A percentile compares a stretch with the other conserved stretches of the same genome.
Evolutionary conservation across 306 rosid genomes (phyloP).

Genomic region (Cicer judaicum): DNA sequence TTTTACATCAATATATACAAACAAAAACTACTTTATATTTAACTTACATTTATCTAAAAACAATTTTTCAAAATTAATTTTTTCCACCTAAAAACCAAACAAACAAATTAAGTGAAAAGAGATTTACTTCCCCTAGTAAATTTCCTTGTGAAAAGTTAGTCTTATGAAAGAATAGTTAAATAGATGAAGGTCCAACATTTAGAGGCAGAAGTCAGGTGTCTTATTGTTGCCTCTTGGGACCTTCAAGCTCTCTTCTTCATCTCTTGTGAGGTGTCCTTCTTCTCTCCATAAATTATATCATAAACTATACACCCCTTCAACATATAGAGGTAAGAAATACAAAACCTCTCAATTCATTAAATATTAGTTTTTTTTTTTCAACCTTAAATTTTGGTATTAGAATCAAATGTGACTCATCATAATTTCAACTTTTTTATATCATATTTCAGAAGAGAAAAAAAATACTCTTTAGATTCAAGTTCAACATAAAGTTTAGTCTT

Average conservation of each 20-base stretch:
- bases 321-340: constrained; percentile 44
- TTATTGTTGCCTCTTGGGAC: constrained; percentile 44
- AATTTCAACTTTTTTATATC: constrained; percentile 33
- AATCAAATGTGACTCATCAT: constrained; percentile 13
- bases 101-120: too few species aligned
- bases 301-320: constrained; percentile 33
- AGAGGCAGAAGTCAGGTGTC: constrained; percentile 46
- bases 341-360: constrained; percentile 6
- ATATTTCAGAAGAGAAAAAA: constrained; percentile 47
- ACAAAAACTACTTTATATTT: too few species aligned
- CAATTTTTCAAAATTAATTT: too few species aligned
- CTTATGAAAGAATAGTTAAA: constrained; percentile 46
- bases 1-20: too few species aligned
- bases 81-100: too few species aligned
- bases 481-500: constrained; percentile 45
- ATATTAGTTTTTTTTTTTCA: background rate
- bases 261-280: constrained; percentile 41
- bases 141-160: constrained; percentile 50
- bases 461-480: constrained; percentile 37
- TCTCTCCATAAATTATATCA: constrained; percentile 42
- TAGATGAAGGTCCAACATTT: constrained; percentile 47
- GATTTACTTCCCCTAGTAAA: too few species aligned
- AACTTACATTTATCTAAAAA: too few species aligned
- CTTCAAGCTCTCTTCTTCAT: constrained; percentile 30
- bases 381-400: constrained; percentile 30